These are phyloP conservation scores for Aspergillus neotritici DNA, from an alignment of 2,329 filamentous ascomycete species.

Conservation along the genomic window DNA sequence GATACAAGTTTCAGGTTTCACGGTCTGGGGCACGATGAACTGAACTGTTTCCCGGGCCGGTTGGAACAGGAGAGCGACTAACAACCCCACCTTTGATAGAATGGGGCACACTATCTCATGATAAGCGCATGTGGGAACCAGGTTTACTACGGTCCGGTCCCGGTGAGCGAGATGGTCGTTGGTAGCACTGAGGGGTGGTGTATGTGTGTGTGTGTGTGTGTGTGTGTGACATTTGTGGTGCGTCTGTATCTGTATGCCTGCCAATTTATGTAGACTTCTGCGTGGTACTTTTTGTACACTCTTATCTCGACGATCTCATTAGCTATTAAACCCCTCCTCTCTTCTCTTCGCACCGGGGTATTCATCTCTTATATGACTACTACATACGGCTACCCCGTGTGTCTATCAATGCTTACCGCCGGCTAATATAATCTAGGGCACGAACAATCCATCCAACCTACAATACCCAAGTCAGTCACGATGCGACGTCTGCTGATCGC, in stretches of 20 bases:
- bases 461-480: slow-evolving; percentile 6
- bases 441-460: slow-evolving; percentile 1
- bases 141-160: too few species aligned
- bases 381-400: slow-evolving; percentile 4
- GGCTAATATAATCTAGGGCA: slow-evolving; percentile 3
- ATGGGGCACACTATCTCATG: too few species aligned
- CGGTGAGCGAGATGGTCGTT: too few species aligned
- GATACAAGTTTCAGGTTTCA: too few species aligned
- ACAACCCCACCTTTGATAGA: too few species aligned
- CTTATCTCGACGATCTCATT: slow-evolving; percentile 10
- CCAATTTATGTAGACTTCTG: neutral
- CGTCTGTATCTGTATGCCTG: neutral
- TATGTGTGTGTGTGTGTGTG: neutral
- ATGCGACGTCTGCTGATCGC: slow-evolving; percentile 15
- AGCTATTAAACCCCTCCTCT: slow-evolving; percentile 3
- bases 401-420: neutral
- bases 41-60: too few species aligned
- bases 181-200: too few species aligned
- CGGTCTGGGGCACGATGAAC: too few species aligned
- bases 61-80: too few species aligned
- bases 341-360: neutral
- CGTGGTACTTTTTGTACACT: slow-evolving; percentile 9
- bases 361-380: neutral
- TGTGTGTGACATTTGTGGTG: too few species aligned
- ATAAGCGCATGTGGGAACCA: too few species aligned